Conservation (phyloP, 2,329 filamentous ascomycete species). For the Hymenoscyphus salicellus region DNA sequence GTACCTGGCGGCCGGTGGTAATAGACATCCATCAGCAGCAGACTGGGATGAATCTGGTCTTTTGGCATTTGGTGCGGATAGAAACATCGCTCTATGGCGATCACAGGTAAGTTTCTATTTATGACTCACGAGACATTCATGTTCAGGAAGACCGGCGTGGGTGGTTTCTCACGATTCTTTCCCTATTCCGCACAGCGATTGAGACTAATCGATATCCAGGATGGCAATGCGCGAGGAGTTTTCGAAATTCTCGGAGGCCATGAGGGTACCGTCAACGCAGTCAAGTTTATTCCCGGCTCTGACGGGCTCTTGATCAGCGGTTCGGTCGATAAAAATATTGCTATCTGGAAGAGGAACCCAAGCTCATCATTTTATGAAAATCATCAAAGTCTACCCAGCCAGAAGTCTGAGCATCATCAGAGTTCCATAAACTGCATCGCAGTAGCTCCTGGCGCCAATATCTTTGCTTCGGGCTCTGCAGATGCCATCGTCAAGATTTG, state of each 20-base stretch:
- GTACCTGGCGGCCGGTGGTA: slow-evolving; percentile 67
- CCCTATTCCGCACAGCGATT: neutral
- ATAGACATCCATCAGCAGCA: slow-evolving; percentile 82
- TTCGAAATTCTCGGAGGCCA: slow-evolving; percentile 70
- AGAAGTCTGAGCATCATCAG: slow-evolving; percentile 53
- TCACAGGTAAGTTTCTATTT: slow-evolving; percentile 56
- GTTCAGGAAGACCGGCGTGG: neutral
- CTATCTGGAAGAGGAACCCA: slow-evolving; percentile 62
- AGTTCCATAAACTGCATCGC: slow-evolving; percentile 71
- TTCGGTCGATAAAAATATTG: slow-evolving; percentile 74
- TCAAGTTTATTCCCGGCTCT: slow-evolving; percentile 66
- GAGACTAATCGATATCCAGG: slow-evolving; percentile 20
- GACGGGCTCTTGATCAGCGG: slow-evolving; percentile 70
- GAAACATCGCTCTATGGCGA: slow-evolving; percentile 85
- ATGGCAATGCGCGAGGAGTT: slow-evolving; percentile 51
- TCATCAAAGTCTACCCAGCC: slow-evolving; percentile 53
- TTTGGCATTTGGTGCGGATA: slow-evolving; percentile 84
- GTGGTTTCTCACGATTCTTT: neutral
- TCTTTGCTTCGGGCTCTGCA: slow-evolving; percentile 76
- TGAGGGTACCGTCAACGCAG: slow-evolving; percentile 73
- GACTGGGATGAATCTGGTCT: slow-evolving; percentile 78
- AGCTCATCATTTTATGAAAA: slow-evolving; percentile 32
- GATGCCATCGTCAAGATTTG: slow-evolving; percentile 73
- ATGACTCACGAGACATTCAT: slow-evolving; percentile 2
- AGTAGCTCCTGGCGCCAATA: slow-evolving; percentile 32